Evolutionary conservation across 2,329 filamentous ascomycete genomes (phyloP), one percentile per base, ranked within the genome.

Genomic region (Talaromyces sp.): DNA sequence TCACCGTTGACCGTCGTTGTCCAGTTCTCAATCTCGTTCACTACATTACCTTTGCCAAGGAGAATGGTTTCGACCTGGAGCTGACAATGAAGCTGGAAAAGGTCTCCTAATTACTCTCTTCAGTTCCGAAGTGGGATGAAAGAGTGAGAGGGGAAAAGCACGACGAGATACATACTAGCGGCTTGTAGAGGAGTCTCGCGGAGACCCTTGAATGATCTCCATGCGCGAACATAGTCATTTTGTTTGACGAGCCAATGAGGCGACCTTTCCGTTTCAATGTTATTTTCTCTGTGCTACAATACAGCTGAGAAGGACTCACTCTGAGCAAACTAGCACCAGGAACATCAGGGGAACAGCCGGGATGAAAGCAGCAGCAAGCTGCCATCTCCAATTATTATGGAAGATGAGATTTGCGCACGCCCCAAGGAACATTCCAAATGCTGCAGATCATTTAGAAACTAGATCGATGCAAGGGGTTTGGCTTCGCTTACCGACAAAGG

Each of bases 71-170:
- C 58, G 21, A 61, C 62, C 53, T 63, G 57, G 3, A 67, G 46
- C 46, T 65, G 62, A 27, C 55, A 59, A 41, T 67, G 64, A 35
- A 67, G 64, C 38, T 64, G 63, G 54, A 64, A 66, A 9, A 67
- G 56, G 56, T 67, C 65, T 55, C 65, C 61, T 63, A 24, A 19
- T 19, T 29, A 12, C 35, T 50, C 51, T 5, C 21, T 5, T 31
- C 26, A 21, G 11, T 31, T 29, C 32, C 14, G 26, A 12, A 21
- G 21, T 9, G 43, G 26, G 1, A 35, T 8, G 14, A 10, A n/a
- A 29, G 14, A 27, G 48, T 26, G 14, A 52, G 12, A 38, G 31
- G 5, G 31, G 5, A 32, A 32, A 32, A 32, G 3, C 5, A 35
- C 24, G 11, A 17, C 26, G 12, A 31, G 21, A 24, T 26, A 60